Evolutionary conservation across 2,329 filamentous ascomycete genomes (phyloP), one percentile per base, ranked within the genome.

Genomic region (Hyphodiscus sp.): DNA sequence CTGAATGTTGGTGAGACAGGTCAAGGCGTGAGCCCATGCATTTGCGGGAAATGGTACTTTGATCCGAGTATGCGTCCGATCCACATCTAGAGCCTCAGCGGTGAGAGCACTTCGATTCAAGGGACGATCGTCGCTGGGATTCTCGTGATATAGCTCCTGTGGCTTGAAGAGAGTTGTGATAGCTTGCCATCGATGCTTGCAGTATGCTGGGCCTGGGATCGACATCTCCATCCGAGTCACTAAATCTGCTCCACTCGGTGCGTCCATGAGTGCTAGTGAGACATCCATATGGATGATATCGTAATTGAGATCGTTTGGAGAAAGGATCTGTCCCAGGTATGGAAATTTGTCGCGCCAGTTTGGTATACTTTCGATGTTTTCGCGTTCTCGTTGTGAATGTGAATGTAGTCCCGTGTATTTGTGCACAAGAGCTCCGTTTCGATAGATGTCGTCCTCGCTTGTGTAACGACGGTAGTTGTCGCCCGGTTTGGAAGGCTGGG

Each of bases 271-370:
- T 57, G 83, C 77, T 7, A 86, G 73, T 0, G 80, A 80, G 4
- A 79, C 75, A 56, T 83, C 80, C 72, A 85, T 81, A 69, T 85
- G 81, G 57, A 85, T 71, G 38, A 84, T 76, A 57, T 79, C 76
- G 55, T 81, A 79, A 41, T 76, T 76, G 20, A 81, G 73, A 30
- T 79, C 74, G 10, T 75, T 70, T 8, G 74, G 68, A 10, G 75
- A 71, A 50, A 78, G 72, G 3, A 85, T 73, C 48, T 77, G 73
- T 58, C 76, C 73, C 55, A 85, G 74, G 49, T 76, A 74, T 0
- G 81, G 80, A 52, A 83, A 83, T 47, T 76, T 74, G 50, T 75
- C 73, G 57, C 81, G 76, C 82, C 82, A 85, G 53, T 79, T 74
- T 68, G 46, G 73, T 72, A 60, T 82, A 70, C 45, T 79, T 74